A percentile compares a stretch with the other conserved stretches of the same genome.
phyloP scores from a whole-genome alignment of 768 basidiomycete species.

The Hypholoma sublateritium region DNA sequence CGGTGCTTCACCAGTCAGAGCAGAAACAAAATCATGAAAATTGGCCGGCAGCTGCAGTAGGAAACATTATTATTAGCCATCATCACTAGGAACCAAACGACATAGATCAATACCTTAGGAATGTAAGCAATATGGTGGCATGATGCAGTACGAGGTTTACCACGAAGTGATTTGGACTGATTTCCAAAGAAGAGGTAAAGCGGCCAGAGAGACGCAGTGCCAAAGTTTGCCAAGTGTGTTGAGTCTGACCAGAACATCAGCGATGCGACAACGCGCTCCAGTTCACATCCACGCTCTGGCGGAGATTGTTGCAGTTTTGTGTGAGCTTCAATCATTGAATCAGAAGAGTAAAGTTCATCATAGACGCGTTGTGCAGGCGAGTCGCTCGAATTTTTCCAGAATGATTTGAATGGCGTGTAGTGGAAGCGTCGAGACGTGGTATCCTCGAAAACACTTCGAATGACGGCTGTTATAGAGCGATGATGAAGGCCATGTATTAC shows the following conservation, averaged over 20 bases:
- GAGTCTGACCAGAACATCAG: background rate
- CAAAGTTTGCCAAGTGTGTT: constrained; percentile 24
- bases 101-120: constrained; percentile 20
- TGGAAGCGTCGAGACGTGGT: constrained; percentile 16
- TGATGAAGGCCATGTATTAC: background rate
- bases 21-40: constrained; percentile 8
- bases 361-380: background rate
- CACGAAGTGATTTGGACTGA: constrained; percentile 32
- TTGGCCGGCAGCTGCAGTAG: constrained; percentile 13
- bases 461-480: background rate
- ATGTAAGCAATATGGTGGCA: constrained; percentile 39
- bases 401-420: constrained; percentile 24
- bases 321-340: too few species aligned
- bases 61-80: background rate
- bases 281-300: background rate
- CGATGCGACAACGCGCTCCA: constrained; percentile 8
- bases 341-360: too few species aligned
- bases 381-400: constrained; percentile 17
- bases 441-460: background rate
- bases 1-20: background rate
- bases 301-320: too few species aligned
- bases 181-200: constrained; percentile 26
- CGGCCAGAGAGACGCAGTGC: constrained; percentile 37
- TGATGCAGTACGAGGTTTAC: constrained; percentile 22
- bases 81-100: background rate